phyloP scores from a whole-genome alignment of 345 rosid species.

The Boechera stricta region DNA sequence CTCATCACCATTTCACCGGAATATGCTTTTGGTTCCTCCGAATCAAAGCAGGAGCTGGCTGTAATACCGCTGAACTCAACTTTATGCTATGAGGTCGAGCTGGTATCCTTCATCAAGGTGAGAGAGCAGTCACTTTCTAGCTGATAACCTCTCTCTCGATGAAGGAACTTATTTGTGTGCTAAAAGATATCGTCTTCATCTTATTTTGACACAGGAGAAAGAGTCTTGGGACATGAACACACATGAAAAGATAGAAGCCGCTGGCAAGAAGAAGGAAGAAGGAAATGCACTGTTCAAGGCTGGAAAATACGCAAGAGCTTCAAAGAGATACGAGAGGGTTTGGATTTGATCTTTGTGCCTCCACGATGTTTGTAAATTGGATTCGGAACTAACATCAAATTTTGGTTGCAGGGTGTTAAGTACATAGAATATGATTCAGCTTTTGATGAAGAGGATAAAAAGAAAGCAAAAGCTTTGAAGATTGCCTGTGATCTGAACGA shows the following conservation, averaged over 20 bases:
- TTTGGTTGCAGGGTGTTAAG: slow-evolving; percentile 61
- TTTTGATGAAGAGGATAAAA: slow-evolving; percentile 69
- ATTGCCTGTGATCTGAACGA: slow-evolving; percentile 71
- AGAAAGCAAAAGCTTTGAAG: slow-evolving; percentile 63
- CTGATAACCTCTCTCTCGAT: neutral
- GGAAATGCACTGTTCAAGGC: slow-evolving; percentile 70
- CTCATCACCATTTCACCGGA: slow-evolving; percentile 63
- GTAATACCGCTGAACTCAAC: slow-evolving; percentile 65
- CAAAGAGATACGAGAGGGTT: slow-evolving; percentile 83
- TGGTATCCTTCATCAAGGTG: slow-evolving; percentile 70
- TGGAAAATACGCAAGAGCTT: slow-evolving; percentile 67
- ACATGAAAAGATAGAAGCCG: slow-evolving; percentile 75
- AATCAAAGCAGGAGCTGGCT: slow-evolving; percentile 63
- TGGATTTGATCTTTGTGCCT: neutral
- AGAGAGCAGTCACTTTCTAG: neutral
- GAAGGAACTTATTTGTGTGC: neutral
- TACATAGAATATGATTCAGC: slow-evolving; percentile 66
- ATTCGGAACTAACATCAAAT: neutral
- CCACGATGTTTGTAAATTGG: neutral
- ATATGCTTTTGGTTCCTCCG: slow-evolving; percentile 67
- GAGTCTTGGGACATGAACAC: slow-evolving; percentile 93
- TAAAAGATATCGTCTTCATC: neutral
- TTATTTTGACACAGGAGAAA: slow-evolving; percentile 53
- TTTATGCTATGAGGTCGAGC: slow-evolving; percentile 62
- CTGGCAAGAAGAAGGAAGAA: slow-evolving; percentile 81